Evolutionary conservation across 768 basidiomycete species (phyloP).

Genomic region (Lactarius evosmus): DNA sequence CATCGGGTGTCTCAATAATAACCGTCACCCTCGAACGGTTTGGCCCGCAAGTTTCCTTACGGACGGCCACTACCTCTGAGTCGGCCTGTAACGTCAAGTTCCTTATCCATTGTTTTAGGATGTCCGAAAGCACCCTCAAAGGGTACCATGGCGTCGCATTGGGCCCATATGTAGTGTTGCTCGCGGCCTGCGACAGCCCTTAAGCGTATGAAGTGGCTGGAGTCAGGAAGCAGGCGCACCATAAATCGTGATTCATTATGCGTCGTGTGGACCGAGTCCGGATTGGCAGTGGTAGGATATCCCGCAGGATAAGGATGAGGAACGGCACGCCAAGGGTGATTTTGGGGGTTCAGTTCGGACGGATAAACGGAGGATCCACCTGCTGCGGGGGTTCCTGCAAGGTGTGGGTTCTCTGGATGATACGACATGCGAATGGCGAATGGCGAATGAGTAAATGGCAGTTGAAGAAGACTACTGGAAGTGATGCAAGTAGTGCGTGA

Average conservation of each 20-base stretch:
- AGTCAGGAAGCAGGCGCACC: neutral
- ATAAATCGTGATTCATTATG: neutral
- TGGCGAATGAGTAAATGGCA: neutral
- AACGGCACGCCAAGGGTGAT: neutral
- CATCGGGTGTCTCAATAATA: conserved; percentile 1
- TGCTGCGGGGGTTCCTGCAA: neutral
- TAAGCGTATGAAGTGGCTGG: neutral
- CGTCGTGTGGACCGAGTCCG: too few relatives aligned
- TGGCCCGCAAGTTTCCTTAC: neutral
- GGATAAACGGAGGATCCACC: neutral
- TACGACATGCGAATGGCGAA: neutral
- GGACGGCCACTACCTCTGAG: conserved; percentile 5
- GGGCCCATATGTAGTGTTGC: too few relatives aligned
- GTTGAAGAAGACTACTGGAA: neutral
- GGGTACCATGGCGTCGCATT: neutral
- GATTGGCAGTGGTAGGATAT: neutral
- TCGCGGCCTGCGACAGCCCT: neutral
- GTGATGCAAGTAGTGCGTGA: too few relatives aligned
- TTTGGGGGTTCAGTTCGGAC: neutral
- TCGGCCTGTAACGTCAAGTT: neutral
- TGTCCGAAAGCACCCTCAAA: neutral
- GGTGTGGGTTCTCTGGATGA: neutral
- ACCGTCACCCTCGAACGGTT: conserved; percentile 5
- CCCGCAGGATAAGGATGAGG: neutral
- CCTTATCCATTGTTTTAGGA: neutral